Base-by-base conservation (phyloP, 2,329 filamentous ascomycete genomes). In the Aureobasidium sp. region DNA sequence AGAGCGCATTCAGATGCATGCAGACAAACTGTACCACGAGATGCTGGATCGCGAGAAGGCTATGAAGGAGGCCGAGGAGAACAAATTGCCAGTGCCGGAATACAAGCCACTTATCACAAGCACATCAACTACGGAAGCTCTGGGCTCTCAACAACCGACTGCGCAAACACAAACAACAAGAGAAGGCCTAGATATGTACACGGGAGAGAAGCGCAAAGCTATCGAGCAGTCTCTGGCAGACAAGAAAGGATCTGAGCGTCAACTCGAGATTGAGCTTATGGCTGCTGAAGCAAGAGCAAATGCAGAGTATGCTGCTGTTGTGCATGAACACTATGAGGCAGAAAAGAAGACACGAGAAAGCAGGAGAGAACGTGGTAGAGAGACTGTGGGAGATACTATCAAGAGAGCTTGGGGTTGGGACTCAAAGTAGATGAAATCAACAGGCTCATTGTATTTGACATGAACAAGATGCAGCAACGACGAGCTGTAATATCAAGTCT, bases 1-100 rank as follows among this genome's bases (percentile, higher is more conserved):
- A 69, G 92, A 97, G 73, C 84, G 88, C 68, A 61, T 99, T 65
- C 94, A 97, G 76, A 90, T 97, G 87, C 92, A 97, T 74, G 93
- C 93, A 63, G 94, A 99, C 77, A 85, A 84, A 66, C 81, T 99
- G 44, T 99, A 92, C 75, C 89, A 93, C 70, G 85, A 88, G 68
- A 91, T 97, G 87, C 75, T 96, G 41, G 82, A 85, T 65, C 91
- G 96, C 72, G 93, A 99, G 75, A 80, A 79, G 24, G 83, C 82
- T 65, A 85, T 89, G n/a, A 84, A 88, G 66, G 82, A 85, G 69
- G 89, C 88, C 39, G 86, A 86, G 73, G 79, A 81, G 60, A 82
- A 74, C 74, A 83, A 70, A 66, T 74, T 70, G 69, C 77, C 69
- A 69, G 71, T 79, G 50, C 87, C 88, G 0, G 76, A 78, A 24